Evolutionary conservation across 331 rosid species (phyloP).

Genomic region (Rosa hybrid): DNA sequence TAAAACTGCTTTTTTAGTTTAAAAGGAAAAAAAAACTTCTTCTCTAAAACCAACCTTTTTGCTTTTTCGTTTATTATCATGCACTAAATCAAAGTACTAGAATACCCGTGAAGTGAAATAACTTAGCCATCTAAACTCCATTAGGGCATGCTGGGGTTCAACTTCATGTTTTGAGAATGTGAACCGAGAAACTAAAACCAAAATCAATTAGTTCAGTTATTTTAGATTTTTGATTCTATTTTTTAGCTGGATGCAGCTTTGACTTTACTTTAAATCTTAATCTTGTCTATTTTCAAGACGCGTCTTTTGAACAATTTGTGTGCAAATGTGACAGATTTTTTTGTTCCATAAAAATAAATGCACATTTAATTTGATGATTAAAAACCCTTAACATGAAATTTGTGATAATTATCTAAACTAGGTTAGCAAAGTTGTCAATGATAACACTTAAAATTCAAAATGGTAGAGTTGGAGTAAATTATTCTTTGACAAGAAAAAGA

Average conservation of each 20-base stretch:
- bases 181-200: too few species aligned
- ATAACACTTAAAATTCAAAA: neutral
- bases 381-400: neutral
- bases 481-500: neutral
- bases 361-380: too few species aligned
- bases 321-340: too few species aligned
- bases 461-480: neutral
- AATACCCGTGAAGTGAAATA: neutral
- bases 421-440: neutral
- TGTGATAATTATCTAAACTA: neutral
- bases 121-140: neutral
- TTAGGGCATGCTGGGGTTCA: neutral
- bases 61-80: neutral
- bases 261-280: too few species aligned
- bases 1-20: neutral
- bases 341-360: too few species aligned
- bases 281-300: too few species aligned
- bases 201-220: too few species aligned
- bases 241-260: too few species aligned
- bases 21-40: neutral
- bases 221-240: too few species aligned
- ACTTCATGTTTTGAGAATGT: neutral
- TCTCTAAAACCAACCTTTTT: too few species aligned
- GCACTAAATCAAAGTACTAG: neutral
- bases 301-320: neutral